Base-by-base conservation (phyloP, 257 asterid genomes). In the Henckelia pumila region DNA sequence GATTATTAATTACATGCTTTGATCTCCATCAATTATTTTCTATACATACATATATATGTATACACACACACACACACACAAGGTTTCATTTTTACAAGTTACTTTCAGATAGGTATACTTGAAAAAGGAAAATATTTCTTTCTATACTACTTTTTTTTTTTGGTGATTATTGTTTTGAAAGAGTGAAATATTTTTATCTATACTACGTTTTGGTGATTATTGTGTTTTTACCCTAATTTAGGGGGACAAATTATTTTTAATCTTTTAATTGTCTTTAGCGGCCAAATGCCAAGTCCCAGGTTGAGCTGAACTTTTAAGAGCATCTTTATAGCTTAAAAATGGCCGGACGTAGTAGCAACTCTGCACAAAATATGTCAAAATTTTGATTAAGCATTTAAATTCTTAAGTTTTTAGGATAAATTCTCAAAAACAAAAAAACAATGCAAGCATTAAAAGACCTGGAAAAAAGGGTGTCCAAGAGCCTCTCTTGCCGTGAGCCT, bases 381-480 rank as follows among this genome's bases (percentile, higher is more conserved):
- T 14, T 16, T 50, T 44, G n/a, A 66, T n/a, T n/a, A n/a, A n/a
- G n/a, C n/a, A n/a, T n/a, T n/a, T n/a, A n/a, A n/a, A n/a, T n/a
- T n/a, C n/a, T n/a, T n/a, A n/a, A n/a, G n/a, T n/a, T 30, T 19
- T 28, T 44, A 9, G 70, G 22, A 17, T 62, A 14, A 28, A 11
- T 70, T 17, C 30, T 47, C 28, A 44, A 22, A 49, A 55, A 37
- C 61, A 68, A 19, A 0, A 26, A 68, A n/a, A n/a, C 17, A 63
- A 58, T 73, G 63, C 61, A 55, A 6, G 19, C 21, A 25, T n/a
- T n/a, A n/a, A n/a, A n/a, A n/a, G n/a, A 83, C 92, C 88, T 85
- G 84, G 75, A 86, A 84, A 75, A 86, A 86, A 17, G 90, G 84
- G 61, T 86, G 94, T 56, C 84, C 90, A 77, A 86, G 90, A 60